Evolutionary conservation across 495 filamentous ascomycete genomes (phyloP).

Genomic region (Penicillium manginii): DNA sequence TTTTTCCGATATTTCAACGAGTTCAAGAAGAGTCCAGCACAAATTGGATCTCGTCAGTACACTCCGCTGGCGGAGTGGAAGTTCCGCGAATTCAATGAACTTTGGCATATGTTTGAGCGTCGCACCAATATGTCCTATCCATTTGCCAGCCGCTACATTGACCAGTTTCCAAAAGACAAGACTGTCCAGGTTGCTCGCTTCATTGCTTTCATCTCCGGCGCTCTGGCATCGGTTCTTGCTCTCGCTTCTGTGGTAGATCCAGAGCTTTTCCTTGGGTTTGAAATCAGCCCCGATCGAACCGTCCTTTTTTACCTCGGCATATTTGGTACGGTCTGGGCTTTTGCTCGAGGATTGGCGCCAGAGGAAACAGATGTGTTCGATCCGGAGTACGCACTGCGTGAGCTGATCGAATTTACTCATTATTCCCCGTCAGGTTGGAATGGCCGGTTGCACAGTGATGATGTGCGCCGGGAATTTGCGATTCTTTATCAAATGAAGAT

Average conservation of each 20-base stretch:
- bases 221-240: slow-evolving; percentile 80
- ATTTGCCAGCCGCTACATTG: slow-evolving; percentile 87
- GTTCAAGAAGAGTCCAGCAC: slow-evolving; percentile 88
- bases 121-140: slow-evolving; percentile 93
- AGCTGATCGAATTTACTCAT: slow-evolving; percentile 89
- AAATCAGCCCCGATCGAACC: slow-evolving; percentile 82
- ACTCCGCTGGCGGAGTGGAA: slow-evolving; percentile 97
- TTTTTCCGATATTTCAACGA: slow-evolving; percentile 95
- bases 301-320: slow-evolving; percentile 79
- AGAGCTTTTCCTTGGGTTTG: slow-evolving; percentile 88
- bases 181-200: slow-evolving; percentile 80
- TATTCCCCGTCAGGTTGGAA: slow-evolving; percentile 89
- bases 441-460: slow-evolving; percentile 83
- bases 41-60: slow-evolving; percentile 81
- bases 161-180: slow-evolving; percentile 96
- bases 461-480: slow-evolving; percentile 83
- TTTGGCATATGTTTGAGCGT: slow-evolving; percentile 87
- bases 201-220: slow-evolving; percentile 83
- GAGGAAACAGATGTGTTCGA: slow-evolving; percentile 91
- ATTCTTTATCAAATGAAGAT: slow-evolving; percentile 86
- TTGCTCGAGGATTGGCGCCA: slow-evolving; percentile 76
- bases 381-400: slow-evolving; percentile 82
- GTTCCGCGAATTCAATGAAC: slow-evolving; percentile 97
- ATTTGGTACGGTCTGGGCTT: slow-evolving; percentile 77
- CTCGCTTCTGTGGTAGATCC: slow-evolving; percentile 82